phyloP scores from a whole-genome alignment of 2,329 filamentous ascomycete genomes.

The Hypoxylon sp. region DNA sequence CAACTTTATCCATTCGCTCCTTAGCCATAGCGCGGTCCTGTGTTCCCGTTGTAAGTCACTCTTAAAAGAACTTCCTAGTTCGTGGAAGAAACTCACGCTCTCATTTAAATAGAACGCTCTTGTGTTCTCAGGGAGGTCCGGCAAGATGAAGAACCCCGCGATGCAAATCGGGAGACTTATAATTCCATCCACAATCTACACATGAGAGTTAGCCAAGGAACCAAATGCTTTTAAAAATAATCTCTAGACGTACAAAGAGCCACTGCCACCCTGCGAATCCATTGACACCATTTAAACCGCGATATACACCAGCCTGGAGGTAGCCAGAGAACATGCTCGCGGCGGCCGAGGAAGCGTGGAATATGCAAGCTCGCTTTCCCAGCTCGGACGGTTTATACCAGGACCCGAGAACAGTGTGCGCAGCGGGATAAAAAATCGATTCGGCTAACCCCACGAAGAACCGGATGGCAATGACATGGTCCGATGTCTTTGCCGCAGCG shows the following conservation, averaged over 20 bases:
- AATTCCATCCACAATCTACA: constrained; percentile 66
- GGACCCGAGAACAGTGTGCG: constrained; percentile 61
- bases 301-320: constrained; percentile 68
- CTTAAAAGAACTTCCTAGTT: not conserved
- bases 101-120: constrained; percentile 46
- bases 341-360: constrained; percentile 65
- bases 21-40: constrained; percentile 45
- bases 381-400: constrained; percentile 62
- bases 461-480: constrained; percentile 59
- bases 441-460: constrained; percentile 62
- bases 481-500: constrained; percentile 52
- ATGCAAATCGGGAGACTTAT: constrained; percentile 70
- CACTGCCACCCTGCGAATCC: constrained; percentile 68
- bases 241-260: constrained; percentile 60
- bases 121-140: constrained; percentile 47
- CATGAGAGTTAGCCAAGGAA: constrained; percentile 11
- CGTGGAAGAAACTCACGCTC: constrained; percentile 27
- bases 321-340: constrained; percentile 72
- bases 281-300: constrained; percentile 63
- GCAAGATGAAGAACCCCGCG: constrained; percentile 63
- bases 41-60: constrained; percentile 2
- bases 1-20: constrained; percentile 43
- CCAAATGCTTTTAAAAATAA: not conserved
- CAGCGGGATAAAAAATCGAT: constrained; percentile 58
- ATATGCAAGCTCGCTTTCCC: constrained; percentile 66